Conservation (phyloP, 441 rosid species). For the Erysimum pusillum region DNA sequence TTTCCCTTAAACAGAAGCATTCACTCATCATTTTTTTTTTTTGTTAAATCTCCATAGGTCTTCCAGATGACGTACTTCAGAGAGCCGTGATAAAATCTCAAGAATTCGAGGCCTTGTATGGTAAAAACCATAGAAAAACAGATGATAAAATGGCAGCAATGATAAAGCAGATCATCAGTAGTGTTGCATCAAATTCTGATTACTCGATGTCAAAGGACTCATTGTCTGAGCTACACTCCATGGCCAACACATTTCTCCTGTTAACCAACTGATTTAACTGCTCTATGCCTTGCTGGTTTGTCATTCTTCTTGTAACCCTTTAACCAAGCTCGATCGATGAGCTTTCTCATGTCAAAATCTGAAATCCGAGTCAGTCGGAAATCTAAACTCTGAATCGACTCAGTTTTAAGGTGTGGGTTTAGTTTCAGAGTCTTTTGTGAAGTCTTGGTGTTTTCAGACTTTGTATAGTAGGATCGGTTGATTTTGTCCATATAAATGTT, state of each 20-base stretch:
- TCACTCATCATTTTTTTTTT: not conserved
- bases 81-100: constrained; percentile 78
- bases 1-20: constrained; percentile 13
- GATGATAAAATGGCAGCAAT: constrained; percentile 47
- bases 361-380: not conserved
- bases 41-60: constrained; percentile 61
- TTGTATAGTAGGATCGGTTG: constrained; percentile 19
- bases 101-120: constrained; percentile 76
- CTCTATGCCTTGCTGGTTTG: constrained; percentile 10
- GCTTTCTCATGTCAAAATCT: too few species aligned
- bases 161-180: constrained; percentile 55
- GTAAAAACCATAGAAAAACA: constrained; percentile 46
- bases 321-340: not conserved
- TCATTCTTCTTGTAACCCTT: not conserved
- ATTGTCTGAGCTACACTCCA: constrained; percentile 58
- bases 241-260: constrained; percentile 55
- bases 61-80: constrained; percentile 72
- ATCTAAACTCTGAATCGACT: constrained; percentile 7
- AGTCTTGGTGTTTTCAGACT: not conserved
- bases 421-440: constrained; percentile 10
- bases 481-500: constrained; percentile 30
- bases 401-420: not conserved
- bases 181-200: constrained; percentile 41
- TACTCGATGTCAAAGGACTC: constrained; percentile 39
- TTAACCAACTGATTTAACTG: constrained; percentile 28